A percentile compares a stretch with the other conserved stretches of the same genome.
phyloP scores from a whole-genome alignment of 768 basidiomycete genomes.

The Hirschioporus abietinus region DNA sequence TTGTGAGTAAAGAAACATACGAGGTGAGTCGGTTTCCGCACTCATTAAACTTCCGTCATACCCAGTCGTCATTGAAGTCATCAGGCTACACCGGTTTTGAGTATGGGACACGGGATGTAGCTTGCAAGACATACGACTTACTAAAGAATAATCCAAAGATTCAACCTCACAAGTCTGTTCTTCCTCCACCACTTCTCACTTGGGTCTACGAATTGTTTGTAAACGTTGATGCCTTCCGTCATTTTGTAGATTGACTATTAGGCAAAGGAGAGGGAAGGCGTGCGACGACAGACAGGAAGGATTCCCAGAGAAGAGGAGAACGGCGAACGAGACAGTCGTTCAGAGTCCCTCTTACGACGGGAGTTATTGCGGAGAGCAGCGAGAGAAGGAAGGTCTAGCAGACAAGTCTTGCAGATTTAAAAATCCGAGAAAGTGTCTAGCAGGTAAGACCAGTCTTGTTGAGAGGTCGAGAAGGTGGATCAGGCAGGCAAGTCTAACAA shows the following conservation, averaged over 20 bases:
- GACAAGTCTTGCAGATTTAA: no score
- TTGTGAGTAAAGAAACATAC: constrained; percentile 9
- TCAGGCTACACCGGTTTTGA: neutral
- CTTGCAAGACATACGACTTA: constrained; percentile 1
- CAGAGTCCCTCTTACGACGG: neutral
- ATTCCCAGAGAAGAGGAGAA: constrained; percentile 5
- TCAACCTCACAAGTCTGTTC: constrained; percentile 14
- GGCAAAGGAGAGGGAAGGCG: neutral
- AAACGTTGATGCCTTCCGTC: constrained; percentile 4
- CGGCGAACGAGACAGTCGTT: neutral
- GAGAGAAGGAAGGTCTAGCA: no score
- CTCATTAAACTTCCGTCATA: neutral
- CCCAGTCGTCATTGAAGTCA: neutral
- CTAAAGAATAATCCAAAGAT: constrained; percentile 17
- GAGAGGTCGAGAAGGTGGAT: no score
- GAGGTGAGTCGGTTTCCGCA: neutral
- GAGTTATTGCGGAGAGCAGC: neutral
- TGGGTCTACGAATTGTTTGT: constrained; percentile 3
- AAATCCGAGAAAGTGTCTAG: no score
- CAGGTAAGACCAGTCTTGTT: no score
- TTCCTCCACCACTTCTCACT: constrained; percentile 12
- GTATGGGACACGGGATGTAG: neutral
- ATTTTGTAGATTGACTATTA: neutral
- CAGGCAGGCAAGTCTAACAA: no score
- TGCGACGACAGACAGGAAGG: neutral